Evolutionary conservation across 768 basidiomycete species (phyloP).

Genomic region (Omphalotus guepiniiformis): DNA sequence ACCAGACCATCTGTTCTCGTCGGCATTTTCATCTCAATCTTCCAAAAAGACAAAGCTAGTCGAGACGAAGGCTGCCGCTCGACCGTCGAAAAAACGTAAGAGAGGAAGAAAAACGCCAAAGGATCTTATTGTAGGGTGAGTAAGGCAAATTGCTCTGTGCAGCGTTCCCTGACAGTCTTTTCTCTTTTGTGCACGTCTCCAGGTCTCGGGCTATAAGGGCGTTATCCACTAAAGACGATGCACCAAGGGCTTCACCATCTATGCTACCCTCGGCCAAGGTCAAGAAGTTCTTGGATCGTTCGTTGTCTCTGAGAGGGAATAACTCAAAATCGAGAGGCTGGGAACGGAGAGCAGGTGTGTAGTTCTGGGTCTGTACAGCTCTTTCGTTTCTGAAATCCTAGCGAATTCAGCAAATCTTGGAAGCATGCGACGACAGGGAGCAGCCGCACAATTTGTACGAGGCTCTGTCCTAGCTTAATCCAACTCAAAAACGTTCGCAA

Average conservation of each 20-base stretch:
- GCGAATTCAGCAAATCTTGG: slow-evolving; percentile 1
- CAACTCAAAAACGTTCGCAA: no score
- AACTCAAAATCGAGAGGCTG: not conserved
- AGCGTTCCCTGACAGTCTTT: not conserved
- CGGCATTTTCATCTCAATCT: not conserved
- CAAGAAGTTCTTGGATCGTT: not conserved
- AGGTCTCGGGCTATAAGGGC: not conserved
- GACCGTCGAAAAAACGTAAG: not conserved
- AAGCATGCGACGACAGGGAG: slow-evolving; percentile 3
- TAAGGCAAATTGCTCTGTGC: not conserved
- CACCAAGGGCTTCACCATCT: not conserved
- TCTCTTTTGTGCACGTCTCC: not conserved
- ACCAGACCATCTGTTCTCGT: slow-evolving; percentile 5
- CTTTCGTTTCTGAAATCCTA: no score
- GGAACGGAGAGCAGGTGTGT: slow-evolving; percentile 4
- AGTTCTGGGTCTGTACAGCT: no score
- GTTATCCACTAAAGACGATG: not conserved
- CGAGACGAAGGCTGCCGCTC: not conserved
- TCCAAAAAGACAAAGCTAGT: not conserved
- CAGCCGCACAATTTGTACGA: slow-evolving; percentile 3
- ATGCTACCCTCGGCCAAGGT: slow-evolving; percentile 6
- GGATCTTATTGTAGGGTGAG: slow-evolving; percentile 4
- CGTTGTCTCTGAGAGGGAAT: not conserved
- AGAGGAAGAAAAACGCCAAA: not conserved
- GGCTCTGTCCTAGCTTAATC: no score